Evolutionary conservation across 139 green algal genomes (phyloP).

Genomic region (Tetraselmis striata): DNA sequence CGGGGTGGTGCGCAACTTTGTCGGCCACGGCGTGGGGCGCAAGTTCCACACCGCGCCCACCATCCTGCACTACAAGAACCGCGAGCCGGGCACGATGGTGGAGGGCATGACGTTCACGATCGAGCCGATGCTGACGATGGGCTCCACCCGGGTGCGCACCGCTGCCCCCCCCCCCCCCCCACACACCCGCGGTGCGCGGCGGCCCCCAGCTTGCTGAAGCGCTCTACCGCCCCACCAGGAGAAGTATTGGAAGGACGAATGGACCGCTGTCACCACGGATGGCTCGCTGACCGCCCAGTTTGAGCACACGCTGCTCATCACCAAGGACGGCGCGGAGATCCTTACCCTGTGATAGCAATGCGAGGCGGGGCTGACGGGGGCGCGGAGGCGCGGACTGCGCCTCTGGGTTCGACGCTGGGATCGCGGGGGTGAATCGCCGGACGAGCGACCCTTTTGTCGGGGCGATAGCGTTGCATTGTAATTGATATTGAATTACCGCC

Average conservation of each 20-base stretch:
- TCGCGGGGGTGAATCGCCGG: no score
- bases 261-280: slow-evolving; percentile 89
- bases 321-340: slow-evolving; percentile 73
- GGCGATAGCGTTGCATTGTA: no score
- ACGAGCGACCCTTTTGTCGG: no score
- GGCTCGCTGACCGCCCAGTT: slow-evolving; percentile 82
- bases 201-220: no score
- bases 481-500: no score
- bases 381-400: no score
- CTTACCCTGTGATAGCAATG: slow-evolving; percentile 73
- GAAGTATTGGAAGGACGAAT: slow-evolving; percentile 85
- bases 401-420: no score
- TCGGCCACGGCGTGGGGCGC: slow-evolving; percentile 90
- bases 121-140: slow-evolving; percentile 89
- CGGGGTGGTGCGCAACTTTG: slow-evolving; percentile 70
- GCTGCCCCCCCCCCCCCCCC: no score
- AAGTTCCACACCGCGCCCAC: slow-evolving; percentile 83
- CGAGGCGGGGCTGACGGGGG: no score
- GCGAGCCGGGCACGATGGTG: slow-evolving; percentile 55
- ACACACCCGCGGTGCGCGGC: no score
- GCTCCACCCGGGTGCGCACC: slow-evolving; percentile 30
- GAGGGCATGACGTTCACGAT: slow-evolving; percentile 94
- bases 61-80: slow-evolving; percentile 80
- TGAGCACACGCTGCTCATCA: slow-evolving; percentile 96
- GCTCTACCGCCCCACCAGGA: no score